Base-by-base conservation (phyloP, 164 flowering plant genomes). In the Chimonanthus praecox region DNA sequence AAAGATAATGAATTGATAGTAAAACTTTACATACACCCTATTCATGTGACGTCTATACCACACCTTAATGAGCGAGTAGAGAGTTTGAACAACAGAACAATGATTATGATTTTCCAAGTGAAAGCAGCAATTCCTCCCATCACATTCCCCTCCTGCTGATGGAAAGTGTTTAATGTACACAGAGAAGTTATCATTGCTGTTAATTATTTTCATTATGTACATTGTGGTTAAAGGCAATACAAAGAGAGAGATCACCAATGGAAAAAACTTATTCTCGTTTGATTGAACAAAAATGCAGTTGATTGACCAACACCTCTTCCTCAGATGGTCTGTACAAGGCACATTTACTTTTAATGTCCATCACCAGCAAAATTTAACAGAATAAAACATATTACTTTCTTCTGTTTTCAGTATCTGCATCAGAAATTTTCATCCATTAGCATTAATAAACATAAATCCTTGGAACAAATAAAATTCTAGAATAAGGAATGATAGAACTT, bases 401-500 rank as follows among this genome's bases (percentile, higher is more conserved):
- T 72, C 68, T 72, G 61, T 10, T 21, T 2, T 64, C 75, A 50
- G 60, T 65, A 65, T 58, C 75, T 72, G 68, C 69, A 50, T 64
- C 7, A 50, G 43, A 7, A 64, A 18, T 64, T 20, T 72, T 10
- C n/a, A 20, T 43, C 48, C 21, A 44, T 47, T 66, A 45, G 47
- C 33, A n/a, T 54, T 13, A n/a, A 3, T 33, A 43, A 7, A 9
- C 13, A 15, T 66, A 66, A 33, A 44, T 33, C 7, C 44, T 44
- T 44, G 68, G 45, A 9, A 11, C 10, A 66, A 44, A 44, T 3
- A 3, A 63, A 63, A 18, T 9, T 10, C 15, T 3, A 63, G 33
- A 7, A 63, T 20, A 44, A 47, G 50, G n/a, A 44, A 11, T 54
- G n/a, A 64, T 44, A 58, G 46, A 10, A 84, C 92, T 83, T 65